Conservation (phyloP, 495 filamentous ascomycete genomes). For the Usnea hakonensis region DNA sequence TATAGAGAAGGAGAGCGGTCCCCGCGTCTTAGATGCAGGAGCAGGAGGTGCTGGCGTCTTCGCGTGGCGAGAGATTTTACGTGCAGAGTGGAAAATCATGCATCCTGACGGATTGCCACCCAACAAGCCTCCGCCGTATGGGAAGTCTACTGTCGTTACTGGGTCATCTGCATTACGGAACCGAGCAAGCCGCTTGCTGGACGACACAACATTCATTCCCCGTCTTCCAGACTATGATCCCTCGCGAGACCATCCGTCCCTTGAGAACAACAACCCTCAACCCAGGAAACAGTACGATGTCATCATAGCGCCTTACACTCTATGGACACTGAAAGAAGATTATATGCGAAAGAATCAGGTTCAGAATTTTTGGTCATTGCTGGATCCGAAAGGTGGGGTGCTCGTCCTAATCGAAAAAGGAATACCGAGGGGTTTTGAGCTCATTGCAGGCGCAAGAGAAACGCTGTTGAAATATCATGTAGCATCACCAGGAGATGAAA, state of each 20-base stretch:
- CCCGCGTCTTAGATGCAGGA: constrained; percentile 77
- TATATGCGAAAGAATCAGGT: constrained; percentile 67
- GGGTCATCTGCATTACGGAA: constrained; percentile 62
- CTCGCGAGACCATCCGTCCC: constrained; percentile 38
- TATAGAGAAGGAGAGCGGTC: constrained; percentile 58
- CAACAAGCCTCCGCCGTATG: constrained; percentile 40
- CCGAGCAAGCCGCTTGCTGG: constrained; percentile 65
- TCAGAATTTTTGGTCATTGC: constrained; percentile 80
- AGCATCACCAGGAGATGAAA: constrained; percentile 50
- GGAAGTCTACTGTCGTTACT: constrained; percentile 54
- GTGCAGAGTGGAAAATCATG: constrained; percentile 69
- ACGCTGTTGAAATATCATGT: constrained; percentile 71
- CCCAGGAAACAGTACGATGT: constrained; percentile 76
- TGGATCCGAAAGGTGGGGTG: constrained; percentile 77
- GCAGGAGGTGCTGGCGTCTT: constrained; percentile 74
- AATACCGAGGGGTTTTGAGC: constrained; percentile 83
- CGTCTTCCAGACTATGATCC: constrained; percentile 89
- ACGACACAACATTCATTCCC: constrained; percentile 87
- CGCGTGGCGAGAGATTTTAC: constrained; percentile 76
- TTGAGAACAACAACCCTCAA: constrained; percentile 37
- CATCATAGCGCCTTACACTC: constrained; percentile 77
- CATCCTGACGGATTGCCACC: constrained; percentile 38
- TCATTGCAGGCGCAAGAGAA: constrained; percentile 73
- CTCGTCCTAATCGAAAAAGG: constrained; percentile 89
- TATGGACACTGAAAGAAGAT: constrained; percentile 65